Conservation (phyloP, 2,329 filamentous ascomycete genomes). For the Ceratocystis diversiconidia region DNA sequence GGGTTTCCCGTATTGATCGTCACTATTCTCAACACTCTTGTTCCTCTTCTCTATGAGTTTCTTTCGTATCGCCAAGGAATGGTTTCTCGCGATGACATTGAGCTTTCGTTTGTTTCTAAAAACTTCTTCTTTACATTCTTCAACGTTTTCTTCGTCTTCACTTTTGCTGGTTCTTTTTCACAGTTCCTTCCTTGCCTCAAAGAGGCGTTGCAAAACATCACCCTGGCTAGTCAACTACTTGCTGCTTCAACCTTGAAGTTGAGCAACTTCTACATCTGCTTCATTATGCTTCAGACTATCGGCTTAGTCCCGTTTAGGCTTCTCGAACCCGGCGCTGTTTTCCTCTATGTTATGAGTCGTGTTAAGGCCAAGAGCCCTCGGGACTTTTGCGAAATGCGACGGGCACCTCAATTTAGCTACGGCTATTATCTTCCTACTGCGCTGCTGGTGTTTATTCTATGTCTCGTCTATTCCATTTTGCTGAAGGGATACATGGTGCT, state of each 20-base stretch:
- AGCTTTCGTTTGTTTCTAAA: slow-evolving; percentile 89
- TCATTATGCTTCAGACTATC: slow-evolving; percentile 86
- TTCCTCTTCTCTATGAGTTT: slow-evolving; percentile 90
- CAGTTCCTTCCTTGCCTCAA: slow-evolving; percentile 59
- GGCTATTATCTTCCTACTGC: slow-evolving; percentile 91
- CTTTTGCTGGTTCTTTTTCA: slow-evolving; percentile 69
- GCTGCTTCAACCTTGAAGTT: slow-evolving; percentile 62
- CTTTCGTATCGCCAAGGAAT: slow-evolving; percentile 84
- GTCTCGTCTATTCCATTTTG: slow-evolving; percentile 84
- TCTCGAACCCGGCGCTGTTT: slow-evolving; percentile 74
- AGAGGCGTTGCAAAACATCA: slow-evolving; percentile 64
- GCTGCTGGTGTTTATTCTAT: slow-evolving; percentile 85
- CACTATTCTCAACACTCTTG: slow-evolving; percentile 73
- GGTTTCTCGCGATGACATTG: slow-evolving; percentile 87
- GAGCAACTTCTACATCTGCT: slow-evolving; percentile 78
- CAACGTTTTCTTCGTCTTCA: slow-evolving; percentile 95
- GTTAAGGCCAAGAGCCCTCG: slow-evolving; percentile 74
- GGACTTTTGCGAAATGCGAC: slow-evolving; percentile 68
- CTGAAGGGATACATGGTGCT: slow-evolving; percentile 67
- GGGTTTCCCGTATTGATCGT: slow-evolving; percentile 74
- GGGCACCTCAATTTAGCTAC: slow-evolving; percentile 82
- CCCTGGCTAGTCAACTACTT: slow-evolving; percentile 59
- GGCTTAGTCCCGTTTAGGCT: slow-evolving; percentile 86
- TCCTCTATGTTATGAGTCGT: slow-evolving; percentile 66
- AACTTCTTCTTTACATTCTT: slow-evolving; percentile 99